Evolutionary conservation across 2,329 filamentous ascomycete genomes (phyloP), one percentile per base, ranked within the genome.

Genomic region (Penicillium sp.): DNA sequence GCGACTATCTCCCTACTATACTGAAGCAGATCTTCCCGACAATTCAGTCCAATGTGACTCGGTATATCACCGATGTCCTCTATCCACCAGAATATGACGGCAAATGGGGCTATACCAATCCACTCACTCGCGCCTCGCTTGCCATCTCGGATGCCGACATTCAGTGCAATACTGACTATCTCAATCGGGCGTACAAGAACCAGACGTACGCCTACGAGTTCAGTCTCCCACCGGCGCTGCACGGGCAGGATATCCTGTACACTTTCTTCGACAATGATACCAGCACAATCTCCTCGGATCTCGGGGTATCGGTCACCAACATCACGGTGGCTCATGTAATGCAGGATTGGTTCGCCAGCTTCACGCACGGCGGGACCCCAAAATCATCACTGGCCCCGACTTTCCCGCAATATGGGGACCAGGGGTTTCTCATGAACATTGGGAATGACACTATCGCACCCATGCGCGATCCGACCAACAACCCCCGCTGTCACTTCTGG

Each of bases 171-270:
- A 79, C 78, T 7, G 73, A 78, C 63, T 82, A 78, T 59, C 68
- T 84, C 18, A 75, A 77, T 58, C 74, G 71, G 5, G 81, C 77
- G 3, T 81, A 72, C 66, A 52, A 68, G 10, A 80, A 81, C 57
- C 55, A 78, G 26, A 80, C 80, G 0, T 82, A 80, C 62, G 71
- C 75, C 0, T 84, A 84, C 61, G 66, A 78, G 42, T 84, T 84
- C 62, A 74, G 72, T 34, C 71, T 84, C 0, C 75, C 77, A 0
- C 81, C 82, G 0, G 81, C 73, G 3, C 61, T 83, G 13, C 82
- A 84, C 60, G 80, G 79, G 12, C 63, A 73, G 30, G 82, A 85
- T 55, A 55, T 82, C 3, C 46, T 71, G 0, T 83, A 80, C 56
- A 83, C 80, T 1, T 84, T 78, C 66, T 84, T 75, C 62, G 71